These are phyloP conservation scores for Biscogniauxia marginata DNA, from an alignment of 2,329 filamentous ascomycete genomes.

Conservation along the genomic window DNA sequence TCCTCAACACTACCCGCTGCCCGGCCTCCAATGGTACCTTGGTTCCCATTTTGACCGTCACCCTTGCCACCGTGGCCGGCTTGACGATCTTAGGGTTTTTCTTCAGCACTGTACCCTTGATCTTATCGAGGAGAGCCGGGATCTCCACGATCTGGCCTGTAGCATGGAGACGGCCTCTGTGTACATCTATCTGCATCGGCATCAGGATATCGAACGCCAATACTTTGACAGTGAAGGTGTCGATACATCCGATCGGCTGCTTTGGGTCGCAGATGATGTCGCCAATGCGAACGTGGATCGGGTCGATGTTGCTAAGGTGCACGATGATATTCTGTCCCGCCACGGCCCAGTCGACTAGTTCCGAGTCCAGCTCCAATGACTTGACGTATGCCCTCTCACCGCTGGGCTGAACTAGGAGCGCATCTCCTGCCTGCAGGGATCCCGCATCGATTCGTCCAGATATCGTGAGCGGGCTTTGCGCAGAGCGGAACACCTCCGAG, in stretches of 20 bases:
- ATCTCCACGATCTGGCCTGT: slow-evolving; percentile 73
- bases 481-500: slow-evolving; percentile 79
- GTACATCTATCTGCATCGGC: slow-evolving; percentile 86
- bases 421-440: slow-evolving; percentile 79
- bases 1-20: slow-evolving; percentile 76
- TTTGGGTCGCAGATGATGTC: slow-evolving; percentile 79
- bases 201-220: slow-evolving; percentile 87
- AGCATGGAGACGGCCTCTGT: slow-evolving; percentile 78
- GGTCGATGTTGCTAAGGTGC: slow-evolving; percentile 83
- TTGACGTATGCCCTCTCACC: slow-evolving; percentile 80
- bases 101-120: slow-evolving; percentile 70
- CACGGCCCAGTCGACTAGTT: slow-evolving; percentile 81
- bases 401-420: slow-evolving; percentile 75
- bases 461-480: slow-evolving; percentile 79
- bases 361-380: slow-evolving; percentile 72
- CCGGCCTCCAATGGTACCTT: slow-evolving; percentile 79
- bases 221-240: slow-evolving; percentile 76
- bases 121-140: slow-evolving; percentile 74
- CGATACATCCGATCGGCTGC: slow-evolving; percentile 67
- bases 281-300: slow-evolving; percentile 75
- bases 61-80: slow-evolving; percentile 73
- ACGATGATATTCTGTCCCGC: slow-evolving; percentile 86
- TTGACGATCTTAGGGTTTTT: slow-evolving; percentile 84
- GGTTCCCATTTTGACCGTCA: slow-evolving; percentile 70
- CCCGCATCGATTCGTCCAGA: slow-evolving; percentile 85